Evolutionary conservation across 2,329 filamentous ascomycete species (phyloP).

Genomic region (Scytalidium sp.): DNA sequence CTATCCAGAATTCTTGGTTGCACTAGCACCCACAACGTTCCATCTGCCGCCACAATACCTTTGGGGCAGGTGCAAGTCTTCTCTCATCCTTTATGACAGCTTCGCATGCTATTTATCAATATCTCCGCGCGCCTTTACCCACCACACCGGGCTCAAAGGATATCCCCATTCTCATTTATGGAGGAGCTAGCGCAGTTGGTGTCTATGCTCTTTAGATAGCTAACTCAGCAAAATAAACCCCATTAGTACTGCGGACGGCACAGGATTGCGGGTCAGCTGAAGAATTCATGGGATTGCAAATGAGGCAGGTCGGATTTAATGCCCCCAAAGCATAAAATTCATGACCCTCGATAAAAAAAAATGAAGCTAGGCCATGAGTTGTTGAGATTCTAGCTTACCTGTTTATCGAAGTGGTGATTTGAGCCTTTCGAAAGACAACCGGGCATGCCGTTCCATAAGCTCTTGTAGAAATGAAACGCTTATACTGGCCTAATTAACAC

Average conservation of each 20-base stretch:
- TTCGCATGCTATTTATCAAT: constrained; percentile 36
- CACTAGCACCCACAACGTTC: constrained; percentile 51
- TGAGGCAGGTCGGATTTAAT: neutral
- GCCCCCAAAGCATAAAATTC: neutral
- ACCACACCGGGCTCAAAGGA: neutral
- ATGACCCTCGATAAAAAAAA: neutral
- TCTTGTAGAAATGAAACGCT: too few species aligned
- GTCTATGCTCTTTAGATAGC: constrained; percentile 50
- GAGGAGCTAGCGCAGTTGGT: constrained; percentile 49
- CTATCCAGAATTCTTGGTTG: constrained; percentile 57
- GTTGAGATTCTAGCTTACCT: neutral
- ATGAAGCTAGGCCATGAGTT: neutral
- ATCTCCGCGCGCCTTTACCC: constrained; percentile 1
- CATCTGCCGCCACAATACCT: constrained; percentile 22
- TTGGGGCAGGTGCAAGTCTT: constrained; percentile 4
- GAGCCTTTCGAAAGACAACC: too few species aligned
- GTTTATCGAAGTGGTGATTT: neutral
- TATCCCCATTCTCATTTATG: constrained; percentile 41
- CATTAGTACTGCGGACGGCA: constrained; percentile 51
- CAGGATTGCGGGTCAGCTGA: constrained; percentile 19
- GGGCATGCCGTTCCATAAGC: too few species aligned
- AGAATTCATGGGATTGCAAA: neutral
- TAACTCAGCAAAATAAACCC: constrained; percentile 46
- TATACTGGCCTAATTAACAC: too few species aligned
- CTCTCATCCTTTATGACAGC: constrained; percentile 50